Percentiles rank a stretch among this genome's conserved stretches.
phyloP scores from a whole-genome alignment of 768 basidiomycete species.

The Macrocybe gigantea region DNA sequence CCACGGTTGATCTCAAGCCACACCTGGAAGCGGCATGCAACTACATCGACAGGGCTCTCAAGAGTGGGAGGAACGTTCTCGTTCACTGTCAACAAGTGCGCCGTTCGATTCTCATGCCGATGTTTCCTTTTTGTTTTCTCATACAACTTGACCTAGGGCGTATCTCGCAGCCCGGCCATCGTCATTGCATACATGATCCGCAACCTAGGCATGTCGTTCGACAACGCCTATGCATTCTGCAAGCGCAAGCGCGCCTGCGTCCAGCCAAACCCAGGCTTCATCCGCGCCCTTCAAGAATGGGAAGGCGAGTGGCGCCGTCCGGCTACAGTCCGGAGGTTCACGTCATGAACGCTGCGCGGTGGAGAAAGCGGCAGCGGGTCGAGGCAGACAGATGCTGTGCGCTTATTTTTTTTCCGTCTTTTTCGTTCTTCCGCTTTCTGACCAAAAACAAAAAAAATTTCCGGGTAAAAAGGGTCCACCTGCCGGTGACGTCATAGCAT shows the following conservation, averaged over 20 bases:
- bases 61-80: slow-evolving; percentile 57
- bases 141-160: slow-evolving; percentile 39
- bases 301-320: slow-evolving; percentile 28
- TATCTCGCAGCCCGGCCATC: slow-evolving; percentile 72
- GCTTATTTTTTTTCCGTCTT: too few relatives aligned
- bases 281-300: slow-evolving; percentile 54
- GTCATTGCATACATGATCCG: slow-evolving; percentile 81
- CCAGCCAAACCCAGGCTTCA: slow-evolving; percentile 77
- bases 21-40: slow-evolving; percentile 65
- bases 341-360: slow-evolving; percentile 7
- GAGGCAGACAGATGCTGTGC: background rate
- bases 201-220: slow-evolving; percentile 67
- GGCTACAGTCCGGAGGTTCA: slow-evolving; percentile 12
- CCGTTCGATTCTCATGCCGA: slow-evolving; percentile 1
- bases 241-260: slow-evolving; percentile 64
- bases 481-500: too few relatives aligned
- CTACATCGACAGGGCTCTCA: slow-evolving; percentile 59
- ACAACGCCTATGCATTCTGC: slow-evolving; percentile 54
- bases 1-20: slow-evolving; percentile 55
- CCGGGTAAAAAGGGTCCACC: too few relatives aligned
- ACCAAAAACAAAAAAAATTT: too few relatives aligned
- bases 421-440: too few relatives aligned
- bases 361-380: background rate
- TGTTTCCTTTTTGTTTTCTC: slow-evolving; percentile 6
- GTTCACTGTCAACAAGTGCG: slow-evolving; percentile 82